Percentiles rank a stretch among this genome's conserved stretches.
Evolutionary conservation across 176 grass and related monocot genomes (phyloP).

Genomic region (Pharus latifolius): DNA sequence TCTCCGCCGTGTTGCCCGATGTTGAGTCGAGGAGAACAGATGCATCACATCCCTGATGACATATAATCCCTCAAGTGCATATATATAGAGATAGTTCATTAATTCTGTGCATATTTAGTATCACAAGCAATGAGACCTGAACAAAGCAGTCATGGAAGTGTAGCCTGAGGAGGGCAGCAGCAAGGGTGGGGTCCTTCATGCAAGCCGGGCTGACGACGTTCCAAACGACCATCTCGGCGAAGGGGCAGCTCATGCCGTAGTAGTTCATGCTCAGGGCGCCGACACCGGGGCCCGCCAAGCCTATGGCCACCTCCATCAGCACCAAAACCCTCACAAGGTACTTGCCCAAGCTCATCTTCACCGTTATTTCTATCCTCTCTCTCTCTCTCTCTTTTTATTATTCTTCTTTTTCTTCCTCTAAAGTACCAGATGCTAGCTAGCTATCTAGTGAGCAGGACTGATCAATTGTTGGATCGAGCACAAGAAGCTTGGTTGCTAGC

Average conservation of each 20-base stretch:
- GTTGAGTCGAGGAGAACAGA: slow-evolving; percentile 73
- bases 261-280: slow-evolving; percentile 54
- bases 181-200: slow-evolving; percentile 44
- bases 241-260: slow-evolving; percentile 83
- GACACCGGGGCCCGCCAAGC: slow-evolving; percentile 10
- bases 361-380: too few relatives aligned
- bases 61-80: too few relatives aligned
- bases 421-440: too few relatives aligned
- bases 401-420: too few relatives aligned
- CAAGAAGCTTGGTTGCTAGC: too few relatives aligned
- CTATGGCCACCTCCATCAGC: slow-evolving; percentile 25
- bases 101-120: too few relatives aligned
- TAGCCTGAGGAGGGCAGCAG: slow-evolving; percentile 59
- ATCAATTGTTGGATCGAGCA: too few relatives aligned
- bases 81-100: too few relatives aligned
- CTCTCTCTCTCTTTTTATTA: too few relatives aligned
- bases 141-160: slow-evolving; percentile 99
- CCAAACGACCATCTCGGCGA: slow-evolving; percentile 44
- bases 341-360: slow-evolving; percentile 3
- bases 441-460: too few relatives aligned
- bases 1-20: slow-evolving; percentile 54
- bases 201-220: slow-evolving; percentile 44
- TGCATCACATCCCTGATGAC: slow-evolving; percentile 94
- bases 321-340: slow-evolving; percentile 27
- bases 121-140: too few relatives aligned